Base-by-base conservation (phyloP, 2,329 filamentous ascomycete genomes). In the Talaromyces pinophilus region DNA sequence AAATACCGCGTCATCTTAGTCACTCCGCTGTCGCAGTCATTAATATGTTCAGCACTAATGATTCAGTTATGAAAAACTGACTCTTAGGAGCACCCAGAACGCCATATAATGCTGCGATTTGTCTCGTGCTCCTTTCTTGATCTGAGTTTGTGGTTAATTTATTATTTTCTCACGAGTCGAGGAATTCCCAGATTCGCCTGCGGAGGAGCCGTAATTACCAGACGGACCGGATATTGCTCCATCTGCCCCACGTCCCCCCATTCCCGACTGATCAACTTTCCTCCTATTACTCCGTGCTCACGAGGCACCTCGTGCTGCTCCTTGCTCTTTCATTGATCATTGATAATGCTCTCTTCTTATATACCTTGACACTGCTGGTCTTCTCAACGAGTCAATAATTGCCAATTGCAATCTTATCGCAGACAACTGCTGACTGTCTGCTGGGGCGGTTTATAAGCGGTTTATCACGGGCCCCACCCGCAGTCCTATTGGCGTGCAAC, bases 401-500 rank as follows among this genome's bases (percentile, higher is more conserved):
- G 3, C 3, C n/a, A 35, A 55, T 38, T 35, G 13, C 30, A 35
- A 38, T 22, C 17, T 30, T 30, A 38, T 19, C 17, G 28, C 28
- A 38, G 13, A 30, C 28, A 1, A 17, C 17, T 57, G 30, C 17
- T 57, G 25, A 38, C 54, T 40, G 52, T 55, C 11, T 33, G 54
- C 54, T 15, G 52, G 30, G 30, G 30, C 30, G 52, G n/a, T 6
- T 35, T 35, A 19, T 55, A 25, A 25, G 25, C 25, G 25, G 25
- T 25, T 25, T 25, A 35, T 55, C 19, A 35, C 33, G 33, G 54
- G 33, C 33, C 33, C 54, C 33, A 4, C 25, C 33, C 25, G 19
- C 54, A 57, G 59, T 62, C 5, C 22, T 15, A 62, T 62, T 62
- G 59, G 59, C 33, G 44, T 19, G 52, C 52, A 19, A 57, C 52